These are phyloP conservation scores for Epichloe uncinata DNA, from an alignment of 2,329 filamentous ascomycete species.

Conservation along the genomic window DNA sequence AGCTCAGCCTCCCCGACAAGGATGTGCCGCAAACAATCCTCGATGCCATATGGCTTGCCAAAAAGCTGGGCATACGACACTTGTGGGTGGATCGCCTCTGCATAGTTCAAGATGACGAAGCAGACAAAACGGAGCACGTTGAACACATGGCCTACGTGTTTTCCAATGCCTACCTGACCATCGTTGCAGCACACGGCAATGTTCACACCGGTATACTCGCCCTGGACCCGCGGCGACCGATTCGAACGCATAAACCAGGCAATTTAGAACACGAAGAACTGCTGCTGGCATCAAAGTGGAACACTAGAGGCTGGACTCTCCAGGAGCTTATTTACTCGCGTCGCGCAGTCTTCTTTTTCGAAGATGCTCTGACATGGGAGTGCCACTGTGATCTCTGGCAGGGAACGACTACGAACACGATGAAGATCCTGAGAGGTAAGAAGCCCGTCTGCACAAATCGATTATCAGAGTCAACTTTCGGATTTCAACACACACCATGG, in stretches of 20 bases:
- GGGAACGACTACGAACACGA: constrained; percentile 17
- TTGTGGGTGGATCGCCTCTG: constrained; percentile 35
- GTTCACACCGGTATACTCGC: constrained; percentile 24
- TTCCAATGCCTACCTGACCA: constrained; percentile 29
- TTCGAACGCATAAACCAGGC: constrained; percentile 13
- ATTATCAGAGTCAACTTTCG: constrained; percentile 21
- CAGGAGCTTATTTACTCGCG: constrained; percentile 30
- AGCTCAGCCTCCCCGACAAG: constrained; percentile 22
- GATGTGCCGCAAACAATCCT: constrained; percentile 27
- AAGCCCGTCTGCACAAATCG: constrained; percentile 20
- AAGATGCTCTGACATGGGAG: constrained; percentile 30
- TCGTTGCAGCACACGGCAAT: constrained; percentile 29
- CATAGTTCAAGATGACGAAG: constrained; percentile 30
- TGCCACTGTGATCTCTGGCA: constrained; percentile 33
- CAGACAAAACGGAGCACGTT: constrained; percentile 26
- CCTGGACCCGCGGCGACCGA: constrained; percentile 21
- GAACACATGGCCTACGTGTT: constrained; percentile 33
- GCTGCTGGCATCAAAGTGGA: constrained; percentile 25
- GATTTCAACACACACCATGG: constrained; percentile 28
- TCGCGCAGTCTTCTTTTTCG: constrained; percentile 29
- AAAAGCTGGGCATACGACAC: constrained; percentile 28
- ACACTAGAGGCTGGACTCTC: constrained; percentile 28
- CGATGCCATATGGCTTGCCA: constrained; percentile 31
- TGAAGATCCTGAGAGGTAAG: constrained; percentile 19
- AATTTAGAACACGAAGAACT: constrained; percentile 24